phyloP scores from a whole-genome alignment of 495 filamentous ascomycete species.

The Antarctomyces pellizariae region DNA sequence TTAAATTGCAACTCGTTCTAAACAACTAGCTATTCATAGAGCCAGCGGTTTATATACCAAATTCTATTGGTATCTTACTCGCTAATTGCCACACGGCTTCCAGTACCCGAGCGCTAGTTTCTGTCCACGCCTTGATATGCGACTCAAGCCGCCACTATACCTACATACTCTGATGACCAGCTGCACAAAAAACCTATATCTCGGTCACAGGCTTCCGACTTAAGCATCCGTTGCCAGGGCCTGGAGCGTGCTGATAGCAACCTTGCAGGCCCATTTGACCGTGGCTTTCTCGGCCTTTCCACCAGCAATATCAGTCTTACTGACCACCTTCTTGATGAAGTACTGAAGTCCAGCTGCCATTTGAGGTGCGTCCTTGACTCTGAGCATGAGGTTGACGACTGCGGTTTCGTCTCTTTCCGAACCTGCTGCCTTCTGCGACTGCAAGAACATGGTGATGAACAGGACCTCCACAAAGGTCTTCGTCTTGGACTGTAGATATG shows the following conservation, averaged over 20 bases:
- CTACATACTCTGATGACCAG: too few species aligned
- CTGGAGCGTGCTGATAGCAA: slow-evolving; percentile 34
- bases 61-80: too few species aligned
- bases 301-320: slow-evolving; percentile 45
- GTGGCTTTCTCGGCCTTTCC: slow-evolving; percentile 32
- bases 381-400: slow-evolving; percentile 41
- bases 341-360: slow-evolving; percentile 49
- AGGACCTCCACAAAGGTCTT: slow-evolving; percentile 58
- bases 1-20: too few species aligned
- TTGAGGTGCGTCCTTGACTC: slow-evolving; percentile 31
- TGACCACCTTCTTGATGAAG: slow-evolving; percentile 55
- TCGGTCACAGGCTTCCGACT: too few species aligned
- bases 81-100: too few species aligned
- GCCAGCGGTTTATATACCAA: too few species aligned
- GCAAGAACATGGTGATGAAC: slow-evolving; percentile 48
- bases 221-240: slow-evolving; percentile 17
- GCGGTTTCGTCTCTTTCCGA: slow-evolving; percentile 23
- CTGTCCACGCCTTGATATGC: too few species aligned
- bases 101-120: too few species aligned
- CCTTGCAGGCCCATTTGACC: slow-evolving; percentile 48
- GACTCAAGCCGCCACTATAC: too few species aligned
- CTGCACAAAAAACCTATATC: too few species aligned
- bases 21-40: too few species aligned
- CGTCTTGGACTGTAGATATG: slow-evolving; percentile 52
- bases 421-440: slow-evolving; percentile 18